Percentiles rank a stretch among this genome's conserved stretches.
Conservation (phyloP, 805 yeast species). For the Suhomyces vadensis region DNA sequence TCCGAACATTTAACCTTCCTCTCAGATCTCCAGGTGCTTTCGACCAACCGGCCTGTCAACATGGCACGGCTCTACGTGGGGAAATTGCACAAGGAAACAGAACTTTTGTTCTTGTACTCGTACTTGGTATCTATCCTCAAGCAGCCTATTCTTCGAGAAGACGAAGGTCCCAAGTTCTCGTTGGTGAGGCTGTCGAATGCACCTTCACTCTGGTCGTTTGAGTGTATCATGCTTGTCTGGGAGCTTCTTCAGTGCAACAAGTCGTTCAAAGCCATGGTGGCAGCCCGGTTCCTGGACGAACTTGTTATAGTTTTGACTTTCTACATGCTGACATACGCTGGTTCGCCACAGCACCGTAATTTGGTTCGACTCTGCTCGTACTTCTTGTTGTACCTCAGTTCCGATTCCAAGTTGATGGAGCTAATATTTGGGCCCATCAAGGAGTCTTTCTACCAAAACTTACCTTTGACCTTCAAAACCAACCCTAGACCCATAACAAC, state of each 20-base stretch:
- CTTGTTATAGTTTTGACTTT: constrained; percentile 55
- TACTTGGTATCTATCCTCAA: constrained; percentile 51
- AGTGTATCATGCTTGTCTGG: constrained; percentile 67
- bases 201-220: constrained; percentile 52
- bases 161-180: constrained; percentile 8
- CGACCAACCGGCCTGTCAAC: constrained; percentile 42
- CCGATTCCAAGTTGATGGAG: constrained; percentile 35
- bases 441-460: constrained; percentile 41
- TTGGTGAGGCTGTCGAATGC: constrained; percentile 14
- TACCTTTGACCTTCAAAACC: constrained; percentile 57
- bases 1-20: constrained; percentile 40
- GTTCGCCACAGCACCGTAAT: constrained; percentile 36
- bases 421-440: constrained; percentile 49
- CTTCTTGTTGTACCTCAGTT: constrained; percentile 51
- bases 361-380: constrained; percentile 53
- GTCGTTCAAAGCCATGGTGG: constrained; percentile 43
- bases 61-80: constrained; percentile 53
- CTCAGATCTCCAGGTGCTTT: constrained; percentile 25
- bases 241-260: constrained; percentile 75
- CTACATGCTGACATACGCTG: constrained; percentile 53
- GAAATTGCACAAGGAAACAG: constrained; percentile 54
- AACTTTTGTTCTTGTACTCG: constrained; percentile 49
- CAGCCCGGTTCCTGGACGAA: constrained; percentile 50
- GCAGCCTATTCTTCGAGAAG: constrained; percentile 32
- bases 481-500: constrained; percentile 48